Evolutionary conservation across 805 yeast genomes (phyloP), one percentile per base, ranked within the genome.

Genomic region (Danielozyma ontarioensis): DNA sequence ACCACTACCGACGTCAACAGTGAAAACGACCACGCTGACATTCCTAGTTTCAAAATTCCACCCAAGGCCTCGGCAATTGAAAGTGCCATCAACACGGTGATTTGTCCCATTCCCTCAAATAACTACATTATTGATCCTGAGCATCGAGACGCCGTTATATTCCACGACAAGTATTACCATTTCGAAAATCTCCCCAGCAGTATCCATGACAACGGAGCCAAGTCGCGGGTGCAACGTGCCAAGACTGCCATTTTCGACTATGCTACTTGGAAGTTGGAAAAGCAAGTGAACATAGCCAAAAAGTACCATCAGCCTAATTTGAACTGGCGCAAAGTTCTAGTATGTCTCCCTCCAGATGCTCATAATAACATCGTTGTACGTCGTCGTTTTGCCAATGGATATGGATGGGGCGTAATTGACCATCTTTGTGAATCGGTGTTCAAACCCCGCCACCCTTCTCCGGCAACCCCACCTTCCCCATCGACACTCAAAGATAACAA

Each of bases 331-430:
- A 67, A 67, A 39, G 62, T 67, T 11, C 48, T 67, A 40, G 72
- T 66, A 2, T 52, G 55, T 32, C 48, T 67, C 14, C 71, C 70
- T 0, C 70, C 71, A 2, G 73, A 67, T 46, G 70, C 73, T 3
- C 73, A 67, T 43, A 67, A 65, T 41, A 67, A 66, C 39, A 67
- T 67, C 5, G 51, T 64, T 3, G 73, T 67, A 11, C 40, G 73
- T 29, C 50, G 73, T 33, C 39, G 69, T 22, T 67, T 67, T 45
- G 51, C 67, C 17, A 67, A 67, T 45, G 72, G 69, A 1, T 67
- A 61, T 40, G 73, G 73, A 7, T 67, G 73, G 73, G 70, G 70
- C 1, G 70, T 66, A 7, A 48, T 67, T 7, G 68, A 65, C 36
- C 72, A 67, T 40, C 44, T 67, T 28, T 55, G 61, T 27, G 53